phyloP scores from a whole-genome alignment of 768 basidiomycete species.

The Leccinum fibrillosum region DNA sequence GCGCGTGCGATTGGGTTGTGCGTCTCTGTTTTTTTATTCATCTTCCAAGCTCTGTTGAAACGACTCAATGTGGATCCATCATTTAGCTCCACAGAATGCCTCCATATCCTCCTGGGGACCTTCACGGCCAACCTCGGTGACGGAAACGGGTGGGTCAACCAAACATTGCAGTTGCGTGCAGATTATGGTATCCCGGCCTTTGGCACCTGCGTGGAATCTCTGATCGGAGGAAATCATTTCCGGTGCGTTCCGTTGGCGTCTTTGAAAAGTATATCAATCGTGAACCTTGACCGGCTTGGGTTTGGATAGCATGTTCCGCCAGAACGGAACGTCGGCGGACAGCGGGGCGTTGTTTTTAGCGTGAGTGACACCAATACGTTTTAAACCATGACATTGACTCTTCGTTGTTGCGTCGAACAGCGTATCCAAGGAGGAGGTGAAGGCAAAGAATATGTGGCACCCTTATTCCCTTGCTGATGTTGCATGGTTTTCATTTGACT shows the following conservation, averaged over 20 bases:
- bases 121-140: constrained; percentile 46
- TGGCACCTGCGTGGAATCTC: constrained; percentile 47
- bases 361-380: constrained; percentile 31
- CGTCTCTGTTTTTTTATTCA: constrained; percentile 14
- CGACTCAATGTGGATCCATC: background rate
- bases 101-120: constrained; percentile 35
- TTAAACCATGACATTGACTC: background rate
- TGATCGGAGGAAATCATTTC: constrained; percentile 48
- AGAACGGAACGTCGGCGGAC: constrained; percentile 53
- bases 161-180: constrained; percentile 43
- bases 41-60: too few species aligned
- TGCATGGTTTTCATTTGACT: background rate
- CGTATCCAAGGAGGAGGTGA: constrained; percentile 46
- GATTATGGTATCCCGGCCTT: constrained; percentile 35
- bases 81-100: constrained; percentile 40
- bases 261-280: background rate
- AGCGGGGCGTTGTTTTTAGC: constrained; percentile 56
- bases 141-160: constrained; percentile 42
- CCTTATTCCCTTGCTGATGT: background rate
- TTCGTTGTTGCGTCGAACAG: constrained; percentile 21
- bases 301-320: constrained; percentile 42
- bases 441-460: background rate
- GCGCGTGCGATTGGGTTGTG: constrained; percentile 64
- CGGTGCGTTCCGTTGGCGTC: constrained; percentile 27
- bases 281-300: background rate